Evolutionary conservation across 768 basidiomycete species (phyloP).

Genomic region (Favolaschia claudopus): DNA sequence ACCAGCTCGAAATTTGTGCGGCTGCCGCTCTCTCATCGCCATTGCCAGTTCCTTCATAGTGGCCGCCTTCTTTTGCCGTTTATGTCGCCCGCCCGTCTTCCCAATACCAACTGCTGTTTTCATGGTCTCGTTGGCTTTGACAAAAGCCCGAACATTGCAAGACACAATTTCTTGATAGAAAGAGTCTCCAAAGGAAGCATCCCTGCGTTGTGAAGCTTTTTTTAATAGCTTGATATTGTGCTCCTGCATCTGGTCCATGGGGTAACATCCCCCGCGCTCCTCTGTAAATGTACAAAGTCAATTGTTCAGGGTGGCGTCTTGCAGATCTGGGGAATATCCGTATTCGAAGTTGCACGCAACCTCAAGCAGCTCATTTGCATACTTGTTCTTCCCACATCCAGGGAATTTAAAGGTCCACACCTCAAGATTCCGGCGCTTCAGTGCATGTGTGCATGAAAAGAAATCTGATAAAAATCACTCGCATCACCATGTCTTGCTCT

Average conservation of each 20-base stretch:
- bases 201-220: neutral
- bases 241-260: conserved; percentile 5
- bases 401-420: conserved; percentile 6
- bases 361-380: conserved; percentile 2
- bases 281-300: neutral
- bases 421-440: too few species aligned
- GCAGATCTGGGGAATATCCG: neutral
- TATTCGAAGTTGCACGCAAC: conserved; percentile 4
- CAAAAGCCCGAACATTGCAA: conserved; percentile 1
- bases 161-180: neutral
- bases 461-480: too few species aligned
- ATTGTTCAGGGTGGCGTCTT: neutral
- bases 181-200: neutral
- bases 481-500: neutral
- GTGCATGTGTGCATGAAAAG: too few species aligned
- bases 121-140: neutral
- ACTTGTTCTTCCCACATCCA: conserved; percentile 8
- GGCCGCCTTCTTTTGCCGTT: neutral
- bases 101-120: neutral
- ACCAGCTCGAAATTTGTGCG: conserved; percentile 2
- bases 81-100: neutral
- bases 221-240: conserved; percentile 11
- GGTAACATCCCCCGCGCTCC: neutral
- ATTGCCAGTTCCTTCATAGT: neutral
- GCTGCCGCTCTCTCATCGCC: conserved; percentile 1